Conservation (phyloP, 768 basidiomycete genomes). For the Naganishia vaughanmartiniae region DNA sequence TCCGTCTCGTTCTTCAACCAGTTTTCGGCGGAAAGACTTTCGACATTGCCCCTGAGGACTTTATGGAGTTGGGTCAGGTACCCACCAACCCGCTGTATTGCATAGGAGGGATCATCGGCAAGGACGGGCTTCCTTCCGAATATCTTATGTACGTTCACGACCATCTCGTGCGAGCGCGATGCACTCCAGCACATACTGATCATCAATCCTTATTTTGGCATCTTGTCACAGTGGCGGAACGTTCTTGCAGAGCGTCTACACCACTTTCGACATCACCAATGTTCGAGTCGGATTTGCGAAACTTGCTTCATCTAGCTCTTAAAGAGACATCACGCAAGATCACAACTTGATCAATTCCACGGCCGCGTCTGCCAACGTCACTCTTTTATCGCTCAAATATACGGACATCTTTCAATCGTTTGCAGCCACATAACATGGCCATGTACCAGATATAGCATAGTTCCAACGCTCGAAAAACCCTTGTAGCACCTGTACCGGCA, state of each 20-base stretch:
- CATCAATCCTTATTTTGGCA: neutral
- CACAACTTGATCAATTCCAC: neutral
- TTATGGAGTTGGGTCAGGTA: slow-evolving; percentile 13
- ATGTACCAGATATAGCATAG: slow-evolving; percentile 1
- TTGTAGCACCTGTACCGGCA: neutral
- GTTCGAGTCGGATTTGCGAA: slow-evolving; percentile 55
- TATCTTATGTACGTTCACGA: slow-evolving; percentile 8
- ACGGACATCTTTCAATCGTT: neutral
- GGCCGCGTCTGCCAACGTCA: neutral
- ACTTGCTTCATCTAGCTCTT: neutral
- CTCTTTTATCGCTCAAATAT: neutral
- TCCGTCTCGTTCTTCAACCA: neutral
- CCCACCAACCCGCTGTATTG: slow-evolving; percentile 17
- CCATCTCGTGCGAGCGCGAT: neutral
- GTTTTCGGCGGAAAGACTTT: slow-evolving; percentile 11
- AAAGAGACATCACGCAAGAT: neutral
- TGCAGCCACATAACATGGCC: neutral
- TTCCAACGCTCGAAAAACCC: neutral
- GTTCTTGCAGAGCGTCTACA: slow-evolving; percentile 58
- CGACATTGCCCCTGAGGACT: slow-evolving; percentile 17
- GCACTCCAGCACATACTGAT: neutral
- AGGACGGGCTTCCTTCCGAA: neutral
- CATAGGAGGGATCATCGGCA: slow-evolving; percentile 16
- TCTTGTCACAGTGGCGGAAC: slow-evolving; percentile 44
- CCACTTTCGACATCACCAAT: slow-evolving; percentile 55